Base-by-base conservation (phyloP, 2,329 filamentous ascomycete genomes). In the Aureobasidium melanogenum region DNA sequence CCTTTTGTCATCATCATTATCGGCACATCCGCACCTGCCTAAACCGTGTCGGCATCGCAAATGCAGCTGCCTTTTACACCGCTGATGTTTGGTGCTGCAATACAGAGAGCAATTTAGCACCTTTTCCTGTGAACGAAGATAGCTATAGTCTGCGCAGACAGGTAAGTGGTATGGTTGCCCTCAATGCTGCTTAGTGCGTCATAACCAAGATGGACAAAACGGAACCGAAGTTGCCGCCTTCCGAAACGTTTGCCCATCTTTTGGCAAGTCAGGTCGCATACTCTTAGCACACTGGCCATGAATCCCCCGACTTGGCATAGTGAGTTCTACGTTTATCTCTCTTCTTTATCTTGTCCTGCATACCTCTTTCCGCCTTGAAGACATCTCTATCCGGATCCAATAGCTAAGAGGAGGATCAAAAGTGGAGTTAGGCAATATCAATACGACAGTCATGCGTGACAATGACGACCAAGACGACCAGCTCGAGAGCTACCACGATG, bases 401-500 rank as follows among this genome's bases (percentile, higher is more conserved):
- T 60, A 65, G 64, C 60, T 30, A 63, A n/a, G 60, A 63, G 46
- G 44, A 56, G 38, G 46, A 43, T 46, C 50, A 4, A 59, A 28
- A 64, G 63, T 55, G 63, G 61, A 60, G 28, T 41, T 57, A 46
- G 41, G 36, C 51, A 32, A 38, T 38, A 55, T 55, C 12, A 12
- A 62, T 39, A 62, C 62, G 52, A 64, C 63, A 59, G 63, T 51
- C 34, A 63, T 62, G 50, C 64, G 63, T 56, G 62, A 56, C 38
- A 46, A 62, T 44, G 62, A 56, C 22, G 61, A 61, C n/a, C n/a
- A n/a, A n/a, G n/a, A n/a, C 41, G 32, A 36, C 4, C 62, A 64
- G 41, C 62, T 62, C 19, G 63, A 66, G 36, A 64, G 57, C 61
- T 72, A 72, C 64, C 67, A 66, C 61, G 71, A 72, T 61, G 67